phyloP scores from a whole-genome alignment of 352 stramenopile genomes.

The Saprolegnia diclina region DNA sequence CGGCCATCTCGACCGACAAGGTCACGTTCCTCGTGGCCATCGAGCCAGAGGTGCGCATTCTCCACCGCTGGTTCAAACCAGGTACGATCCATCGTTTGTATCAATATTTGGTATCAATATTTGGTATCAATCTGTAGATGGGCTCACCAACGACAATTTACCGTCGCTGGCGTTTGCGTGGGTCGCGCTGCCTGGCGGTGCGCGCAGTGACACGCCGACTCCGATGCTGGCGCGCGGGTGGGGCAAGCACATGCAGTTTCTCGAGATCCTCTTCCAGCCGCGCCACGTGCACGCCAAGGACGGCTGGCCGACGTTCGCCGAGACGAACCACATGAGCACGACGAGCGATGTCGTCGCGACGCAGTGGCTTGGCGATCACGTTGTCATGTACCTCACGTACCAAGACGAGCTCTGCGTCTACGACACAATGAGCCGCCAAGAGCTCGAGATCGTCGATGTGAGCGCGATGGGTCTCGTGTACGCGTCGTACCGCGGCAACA shows the following conservation, averaged over 20 bases:
- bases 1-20: conserved; percentile 81
- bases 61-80: conserved; percentile 86
- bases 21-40: conserved; percentile 95
- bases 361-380: conserved; percentile 94
- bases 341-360: conserved; percentile 87
- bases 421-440: conserved; percentile 93
- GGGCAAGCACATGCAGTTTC: conserved; percentile 91
- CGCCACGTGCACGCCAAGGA: conserved; percentile 74
- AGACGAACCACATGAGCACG: conserved; percentile 90
- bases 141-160: conserved; percentile 36
- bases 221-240: conserved; percentile 90
- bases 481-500: conserved; percentile 86
- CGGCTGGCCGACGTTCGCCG: conserved; percentile 91
- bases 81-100: conserved; percentile 26
- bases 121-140: too few relatives aligned
- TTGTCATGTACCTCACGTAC: conserved; percentile 92
- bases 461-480: conserved; percentile 91
- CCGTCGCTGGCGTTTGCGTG: conserved; percentile 93
- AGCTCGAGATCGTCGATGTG: conserved; percentile 93
- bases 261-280: conserved; percentile 81
- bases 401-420: conserved; percentile 95
- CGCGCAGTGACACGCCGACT: conserved; percentile 49
- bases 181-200: conserved; percentile 85
- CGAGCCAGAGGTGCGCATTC: conserved; percentile 90
- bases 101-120: too few relatives aligned